These are phyloP conservation scores for Ambrosia trifida DNA, from an alignment of 129 eudicot genomes.

Conservation along the genomic window DNA sequence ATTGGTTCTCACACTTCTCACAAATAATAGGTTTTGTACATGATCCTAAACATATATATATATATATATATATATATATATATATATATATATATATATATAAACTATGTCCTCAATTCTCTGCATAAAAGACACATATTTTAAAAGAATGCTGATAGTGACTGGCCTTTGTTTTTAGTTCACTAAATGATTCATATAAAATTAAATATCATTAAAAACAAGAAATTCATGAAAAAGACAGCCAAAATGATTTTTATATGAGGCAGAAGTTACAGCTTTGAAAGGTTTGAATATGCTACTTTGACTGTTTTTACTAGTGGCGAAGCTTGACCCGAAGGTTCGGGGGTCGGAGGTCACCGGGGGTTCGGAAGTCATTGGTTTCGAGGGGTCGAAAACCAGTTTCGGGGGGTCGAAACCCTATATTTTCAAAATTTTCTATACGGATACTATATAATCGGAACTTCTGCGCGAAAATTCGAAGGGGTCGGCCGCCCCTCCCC, in stretches of 20 bases:
- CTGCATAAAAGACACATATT: conserved; percentile 42
- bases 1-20: too few species aligned
- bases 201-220: neutral
- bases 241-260: conserved; percentile 15
- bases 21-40: too few species aligned
- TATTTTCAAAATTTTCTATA: too few species aligned
- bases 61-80: conserved; percentile 25
- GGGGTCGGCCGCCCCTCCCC: too few species aligned
- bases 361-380: too few species aligned
- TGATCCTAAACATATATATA: neutral
- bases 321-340: too few species aligned
- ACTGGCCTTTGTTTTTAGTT: conserved; percentile 48
- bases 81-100: conserved; percentile 23
- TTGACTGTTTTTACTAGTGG: too few species aligned
- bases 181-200: conserved; percentile 2
- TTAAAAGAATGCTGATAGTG: conserved; percentile 36
- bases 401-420: too few species aligned
- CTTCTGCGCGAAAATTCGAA: too few species aligned
- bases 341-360: too few species aligned
- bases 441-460: too few species aligned
- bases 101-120: conserved; percentile 39
- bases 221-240: conserved; percentile 11
- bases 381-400: too few species aligned
- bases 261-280: conserved; percentile 22
- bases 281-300: conserved; percentile 14